These are phyloP conservation scores for Pichia sp. DNA, from an alignment of 1,139 yeast genomes.

Conservation along the genomic window DNA sequence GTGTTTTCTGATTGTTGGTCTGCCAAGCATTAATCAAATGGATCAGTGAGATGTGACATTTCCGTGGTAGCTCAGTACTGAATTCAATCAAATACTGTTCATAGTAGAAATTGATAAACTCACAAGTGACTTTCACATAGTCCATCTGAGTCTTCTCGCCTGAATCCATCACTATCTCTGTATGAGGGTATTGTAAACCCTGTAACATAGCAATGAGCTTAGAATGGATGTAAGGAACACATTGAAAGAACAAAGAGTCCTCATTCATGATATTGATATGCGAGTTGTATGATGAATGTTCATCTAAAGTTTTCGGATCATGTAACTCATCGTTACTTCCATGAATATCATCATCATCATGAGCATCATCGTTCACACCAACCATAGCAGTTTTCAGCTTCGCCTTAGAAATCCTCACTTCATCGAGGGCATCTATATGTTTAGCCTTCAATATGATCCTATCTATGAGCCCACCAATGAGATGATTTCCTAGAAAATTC, in stretches of 20 bases:
- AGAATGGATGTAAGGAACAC: constrained; percentile 27
- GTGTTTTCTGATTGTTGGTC: constrained; percentile 18
- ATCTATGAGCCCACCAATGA: constrained; percentile 28
- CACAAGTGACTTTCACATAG: constrained; percentile 22
- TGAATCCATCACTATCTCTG: constrained; percentile 10
- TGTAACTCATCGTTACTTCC: constrained; percentile 27
- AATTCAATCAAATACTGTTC: constrained; percentile 28
- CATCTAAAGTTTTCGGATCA: constrained; percentile 25
- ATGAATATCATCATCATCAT: constrained; percentile 14
- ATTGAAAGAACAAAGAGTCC: constrained; percentile 27
- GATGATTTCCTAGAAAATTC: constrained; percentile 28
- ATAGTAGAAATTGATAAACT: constrained; percentile 28
- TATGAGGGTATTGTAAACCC: constrained; percentile 22
- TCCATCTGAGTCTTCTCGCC: constrained; percentile 18
- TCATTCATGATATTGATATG: constrained; percentile 26
- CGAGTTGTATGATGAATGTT: constrained; percentile 1
- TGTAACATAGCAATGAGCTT: constrained; percentile 19
- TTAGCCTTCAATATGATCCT: constrained; percentile 30
- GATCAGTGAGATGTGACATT: constrained; percentile 24
- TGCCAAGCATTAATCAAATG: constrained; percentile 24
- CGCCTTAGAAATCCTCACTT: neutral
- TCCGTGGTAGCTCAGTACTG: constrained; percentile 26
- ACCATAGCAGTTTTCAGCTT: neutral
- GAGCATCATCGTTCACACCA: constrained; percentile 14
- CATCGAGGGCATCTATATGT: constrained; percentile 31